Percentiles rank a stretch among this genome's conserved stretches.
Conservation (phyloP, 2,329 filamentous ascomycete genomes). For the Dothiorella sarmentorum region DNA sequence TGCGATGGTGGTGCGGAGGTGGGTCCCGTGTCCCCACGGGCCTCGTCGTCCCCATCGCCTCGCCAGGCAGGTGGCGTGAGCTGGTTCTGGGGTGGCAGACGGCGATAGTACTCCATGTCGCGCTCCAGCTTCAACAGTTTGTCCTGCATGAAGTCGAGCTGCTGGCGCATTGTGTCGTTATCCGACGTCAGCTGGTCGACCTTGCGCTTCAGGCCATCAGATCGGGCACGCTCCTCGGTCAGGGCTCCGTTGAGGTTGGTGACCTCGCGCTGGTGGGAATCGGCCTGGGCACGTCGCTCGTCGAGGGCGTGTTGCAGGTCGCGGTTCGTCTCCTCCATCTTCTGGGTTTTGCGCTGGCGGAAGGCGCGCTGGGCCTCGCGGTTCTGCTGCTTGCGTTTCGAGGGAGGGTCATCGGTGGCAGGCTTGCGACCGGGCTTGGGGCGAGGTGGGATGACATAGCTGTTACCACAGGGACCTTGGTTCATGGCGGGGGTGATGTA, state of each 20-base stretch:
- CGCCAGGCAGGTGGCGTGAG: constrained; percentile 20
- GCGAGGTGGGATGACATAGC: constrained; percentile 40
- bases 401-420: constrained; percentile 85
- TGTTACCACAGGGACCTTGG: constrained; percentile 34
- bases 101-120: constrained; percentile 14
- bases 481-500: constrained; percentile 18
- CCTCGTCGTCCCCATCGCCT: constrained; percentile 12
- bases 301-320: constrained; percentile 34
- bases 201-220: constrained; percentile 19
- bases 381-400: constrained; percentile 93
- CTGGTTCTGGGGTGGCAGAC: constrained; percentile 6
- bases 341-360: constrained; percentile 78
- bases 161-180: constrained; percentile 17
- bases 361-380: constrained; percentile 88
- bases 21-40: constrained; percentile 11
- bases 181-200: constrained; percentile 20
- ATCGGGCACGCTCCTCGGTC: constrained; percentile 17
- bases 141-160: constrained; percentile 17
- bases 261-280: constrained; percentile 20
- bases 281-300: constrained; percentile 20
- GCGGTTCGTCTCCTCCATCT: constrained; percentile 64
- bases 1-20: not conserved
- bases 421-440: constrained; percentile 81
- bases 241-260: constrained; percentile 16
- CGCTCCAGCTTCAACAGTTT: constrained; percentile 16